Conservation (phyloP, 768 basidiomycete genomes). For the Amanita subjunquillea region DNA sequence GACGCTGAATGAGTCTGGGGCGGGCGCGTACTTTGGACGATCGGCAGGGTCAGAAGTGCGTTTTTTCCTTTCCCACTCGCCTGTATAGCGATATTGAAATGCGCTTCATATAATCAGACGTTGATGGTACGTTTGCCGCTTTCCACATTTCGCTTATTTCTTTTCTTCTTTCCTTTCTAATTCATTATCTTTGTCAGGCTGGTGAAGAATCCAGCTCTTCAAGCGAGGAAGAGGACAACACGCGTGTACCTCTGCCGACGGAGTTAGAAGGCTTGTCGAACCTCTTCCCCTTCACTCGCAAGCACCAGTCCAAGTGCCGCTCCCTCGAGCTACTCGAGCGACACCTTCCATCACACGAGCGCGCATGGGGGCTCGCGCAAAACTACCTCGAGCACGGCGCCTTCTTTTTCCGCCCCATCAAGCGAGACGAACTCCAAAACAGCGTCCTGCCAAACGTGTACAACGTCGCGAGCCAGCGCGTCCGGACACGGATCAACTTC, state of each 20-base stretch:
- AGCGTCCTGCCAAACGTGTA: slow-evolving; percentile 30
- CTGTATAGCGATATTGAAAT: not conserved
- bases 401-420: slow-evolving; percentile 41
- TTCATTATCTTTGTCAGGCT: slow-evolving; percentile 12
- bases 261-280: slow-evolving; percentile 27
- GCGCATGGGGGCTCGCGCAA: slow-evolving; percentile 28
- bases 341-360: slow-evolving; percentile 33
- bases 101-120: slow-evolving; percentile 16
- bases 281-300: slow-evolving; percentile 28
- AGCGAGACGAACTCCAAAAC: slow-evolving; percentile 34
- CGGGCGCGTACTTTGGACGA: slow-evolving; percentile 54
- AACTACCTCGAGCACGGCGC: slow-evolving; percentile 35
- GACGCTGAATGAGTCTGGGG: slow-evolving; percentile 46
- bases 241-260: slow-evolving; percentile 13
- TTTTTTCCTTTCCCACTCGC: not conserved
- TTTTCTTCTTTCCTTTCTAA: not conserved
- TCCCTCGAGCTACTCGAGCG: slow-evolving; percentile 25
- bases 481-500: slow-evolving; percentile 7
- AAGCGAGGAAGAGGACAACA: slow-evolving; percentile 16
- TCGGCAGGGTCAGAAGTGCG: slow-evolving; percentile 54
- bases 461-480: slow-evolving; percentile 11
- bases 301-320: slow-evolving; percentile 17
- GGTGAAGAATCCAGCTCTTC: slow-evolving; percentile 20
- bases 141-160: not conserved
- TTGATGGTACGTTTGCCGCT: slow-evolving; percentile 14